Conservation (phyloP, 805 yeast genomes). For the Nakazawaea holstii region DNA sequence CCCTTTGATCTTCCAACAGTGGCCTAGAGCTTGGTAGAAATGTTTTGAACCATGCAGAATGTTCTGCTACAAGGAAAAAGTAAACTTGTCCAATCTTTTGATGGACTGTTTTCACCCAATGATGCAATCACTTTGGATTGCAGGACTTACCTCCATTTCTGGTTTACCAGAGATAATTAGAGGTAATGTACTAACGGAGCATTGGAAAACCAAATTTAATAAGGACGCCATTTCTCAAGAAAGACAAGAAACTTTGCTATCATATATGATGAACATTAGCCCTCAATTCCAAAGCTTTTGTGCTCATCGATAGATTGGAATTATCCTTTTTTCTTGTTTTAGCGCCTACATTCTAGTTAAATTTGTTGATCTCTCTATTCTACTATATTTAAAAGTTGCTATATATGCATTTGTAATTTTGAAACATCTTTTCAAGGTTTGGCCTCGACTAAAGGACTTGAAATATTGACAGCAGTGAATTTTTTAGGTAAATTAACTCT, state of each 20-base stretch:
- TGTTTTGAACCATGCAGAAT: too few species aligned
- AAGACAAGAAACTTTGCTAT: neutral
- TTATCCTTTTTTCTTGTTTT: neutral
- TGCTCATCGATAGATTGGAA: neutral
- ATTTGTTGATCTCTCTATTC: neutral
- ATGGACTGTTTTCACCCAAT: constrained; percentile 28
- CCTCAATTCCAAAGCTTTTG: neutral
- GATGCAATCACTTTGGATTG: constrained; percentile 49
- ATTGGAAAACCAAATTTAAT: constrained; percentile 36
- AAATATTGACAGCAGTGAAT: constrained; percentile 82
- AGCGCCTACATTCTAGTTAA: neutral
- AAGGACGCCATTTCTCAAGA: neutral
- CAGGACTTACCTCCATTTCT: constrained; percentile 36
- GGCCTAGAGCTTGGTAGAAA: too few species aligned
- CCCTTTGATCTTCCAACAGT: too few species aligned
- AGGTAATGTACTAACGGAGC: constrained; percentile 52
- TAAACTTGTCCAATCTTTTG: too few species aligned
- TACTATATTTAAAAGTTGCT: too few species aligned
- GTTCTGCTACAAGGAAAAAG: too few species aligned
- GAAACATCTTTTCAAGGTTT: neutral
- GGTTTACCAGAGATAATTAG: constrained; percentile 15
- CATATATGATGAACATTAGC: neutral
- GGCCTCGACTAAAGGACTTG: constrained; percentile 47
- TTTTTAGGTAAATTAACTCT: constrained; percentile 89
- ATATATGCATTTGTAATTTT: neutral